Evolutionary conservation across 495 filamentous ascomycete genomes (phyloP).

Genomic region (Talaromyces proteolyticus): DNA sequence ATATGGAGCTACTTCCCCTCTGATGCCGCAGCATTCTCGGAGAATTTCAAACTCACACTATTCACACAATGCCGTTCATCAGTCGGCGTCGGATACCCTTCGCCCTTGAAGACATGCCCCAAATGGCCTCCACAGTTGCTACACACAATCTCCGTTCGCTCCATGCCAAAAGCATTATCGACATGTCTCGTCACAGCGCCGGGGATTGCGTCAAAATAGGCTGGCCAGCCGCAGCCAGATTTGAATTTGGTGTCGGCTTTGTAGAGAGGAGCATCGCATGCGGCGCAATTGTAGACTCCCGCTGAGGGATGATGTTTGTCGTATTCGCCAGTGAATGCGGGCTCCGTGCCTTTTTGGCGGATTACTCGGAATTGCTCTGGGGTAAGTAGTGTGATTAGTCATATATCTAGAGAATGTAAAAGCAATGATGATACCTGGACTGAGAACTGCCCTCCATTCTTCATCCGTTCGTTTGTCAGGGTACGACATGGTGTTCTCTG

Average conservation of each 20-base stretch:
- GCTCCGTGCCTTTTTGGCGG: slow-evolving; percentile 86
- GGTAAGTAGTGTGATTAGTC: slow-evolving; percentile 11
- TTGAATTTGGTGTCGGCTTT: slow-evolving; percentile 89
- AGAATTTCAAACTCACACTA: slow-evolving; percentile 83
- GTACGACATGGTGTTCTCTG: slow-evolving; percentile 61
- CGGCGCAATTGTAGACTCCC: slow-evolving; percentile 82
- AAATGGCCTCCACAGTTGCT: slow-evolving; percentile 91
- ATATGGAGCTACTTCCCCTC: slow-evolving; percentile 30
- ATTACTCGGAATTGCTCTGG: slow-evolving; percentile 92
- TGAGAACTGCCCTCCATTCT: slow-evolving; percentile 85
- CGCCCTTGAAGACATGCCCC: slow-evolving; percentile 96
- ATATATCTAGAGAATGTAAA: background rate
- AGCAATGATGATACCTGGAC: slow-evolving; percentile 49
- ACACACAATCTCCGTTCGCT: slow-evolving; percentile 88
- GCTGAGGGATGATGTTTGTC: slow-evolving; percentile 71
- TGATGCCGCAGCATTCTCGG: slow-evolving; percentile 40
- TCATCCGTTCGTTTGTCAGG: slow-evolving; percentile 73
- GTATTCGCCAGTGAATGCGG: slow-evolving; percentile 71
- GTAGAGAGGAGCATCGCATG: slow-evolving; percentile 84
- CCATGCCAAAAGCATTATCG: slow-evolving; percentile 75
- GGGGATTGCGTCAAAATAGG: slow-evolving; percentile 90
- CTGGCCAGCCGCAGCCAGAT: slow-evolving; percentile 95
- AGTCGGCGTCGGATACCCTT: slow-evolving; percentile 83
- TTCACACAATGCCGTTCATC: slow-evolving; percentile 98
- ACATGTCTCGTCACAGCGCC: slow-evolving; percentile 78